Conservation (phyloP, 2,329 filamentous ascomycete species). For the Fusarium sp. region DNA sequence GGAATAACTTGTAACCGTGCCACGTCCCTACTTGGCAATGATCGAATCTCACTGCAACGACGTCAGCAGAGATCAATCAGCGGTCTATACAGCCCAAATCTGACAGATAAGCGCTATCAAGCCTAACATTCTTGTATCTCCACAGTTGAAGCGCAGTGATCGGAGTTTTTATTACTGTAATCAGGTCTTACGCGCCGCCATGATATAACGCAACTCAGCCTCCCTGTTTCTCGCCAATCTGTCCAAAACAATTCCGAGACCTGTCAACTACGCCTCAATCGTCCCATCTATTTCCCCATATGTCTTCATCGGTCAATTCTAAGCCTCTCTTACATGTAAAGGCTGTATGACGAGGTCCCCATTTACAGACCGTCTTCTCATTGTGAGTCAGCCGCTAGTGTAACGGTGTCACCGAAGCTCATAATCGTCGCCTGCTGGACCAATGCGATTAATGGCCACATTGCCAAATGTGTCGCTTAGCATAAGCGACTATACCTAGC, state of each 20-base stretch:
- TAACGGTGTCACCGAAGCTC: conserved; percentile 7
- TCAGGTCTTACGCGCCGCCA: background rate
- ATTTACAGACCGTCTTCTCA: conserved; percentile 8
- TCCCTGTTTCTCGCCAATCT: background rate
- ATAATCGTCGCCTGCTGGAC: conserved; percentile 27
- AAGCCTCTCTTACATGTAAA: conserved; percentile 25
- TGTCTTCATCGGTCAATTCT: background rate
- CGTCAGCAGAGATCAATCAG: background rate
- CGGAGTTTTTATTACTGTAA: background rate
- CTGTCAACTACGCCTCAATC: background rate
- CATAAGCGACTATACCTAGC: conserved; percentile 2
- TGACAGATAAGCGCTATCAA: conserved; percentile 4
- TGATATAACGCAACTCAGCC: background rate
- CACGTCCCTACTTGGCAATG: background rate
- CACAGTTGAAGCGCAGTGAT: background rate
- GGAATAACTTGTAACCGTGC: background rate
- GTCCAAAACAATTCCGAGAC: background rate
- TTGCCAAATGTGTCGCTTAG: conserved; percentile 31
- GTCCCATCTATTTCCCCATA: background rate
- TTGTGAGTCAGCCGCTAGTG: background rate
- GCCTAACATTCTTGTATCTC: background rate
- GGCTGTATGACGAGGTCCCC: conserved; percentile 10
- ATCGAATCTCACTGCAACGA: conserved; percentile 8
- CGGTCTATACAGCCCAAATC: background rate
- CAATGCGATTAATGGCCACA: conserved; percentile 15